These are phyloP conservation scores for Voacanga thouarsii DNA, from an alignment of 257 asterid species.

Conservation along the genomic window DNA sequence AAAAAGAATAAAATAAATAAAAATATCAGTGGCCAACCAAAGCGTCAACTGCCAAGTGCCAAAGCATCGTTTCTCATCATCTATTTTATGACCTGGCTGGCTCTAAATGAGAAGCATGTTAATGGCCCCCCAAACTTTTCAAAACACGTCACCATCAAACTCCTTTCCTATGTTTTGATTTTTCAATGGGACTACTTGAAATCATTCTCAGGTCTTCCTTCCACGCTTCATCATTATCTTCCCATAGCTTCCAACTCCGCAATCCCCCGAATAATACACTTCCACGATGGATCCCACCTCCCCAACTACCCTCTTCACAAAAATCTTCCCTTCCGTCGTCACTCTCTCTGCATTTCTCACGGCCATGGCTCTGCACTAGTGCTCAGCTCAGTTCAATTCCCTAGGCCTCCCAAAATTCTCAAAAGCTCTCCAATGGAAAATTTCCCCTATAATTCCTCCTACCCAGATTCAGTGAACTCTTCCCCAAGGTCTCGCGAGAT, in stretches of 20 bases:
- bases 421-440: constrained; percentile 27
- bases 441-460: constrained; percentile 26
- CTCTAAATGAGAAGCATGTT: not conserved
- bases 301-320: not conserved
- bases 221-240: constrained; percentile 28
- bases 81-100: not conserved
- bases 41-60: not conserved
- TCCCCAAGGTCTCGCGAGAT: constrained; percentile 44
- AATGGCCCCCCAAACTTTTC: not conserved
- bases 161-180: too few species aligned
- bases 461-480: constrained; percentile 42
- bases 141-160: not conserved
- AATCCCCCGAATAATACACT: constrained; percentile 16
- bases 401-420: not conserved
- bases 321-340: not conserved
- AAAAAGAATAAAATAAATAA: too few species aligned
- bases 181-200: not conserved
- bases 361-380: constrained; percentile 1
- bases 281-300: constrained; percentile 10
- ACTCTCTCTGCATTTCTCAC: not conserved
- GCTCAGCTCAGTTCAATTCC: not conserved
- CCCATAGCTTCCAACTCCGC: not conserved
- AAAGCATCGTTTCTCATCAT: not conserved
- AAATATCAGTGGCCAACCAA: too few species aligned
- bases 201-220: constrained; percentile 12